These are phyloP conservation scores for Elongisporangium anandrum DNA, from an alignment of 352 stramenopile genomes.

Conservation along the genomic window DNA sequence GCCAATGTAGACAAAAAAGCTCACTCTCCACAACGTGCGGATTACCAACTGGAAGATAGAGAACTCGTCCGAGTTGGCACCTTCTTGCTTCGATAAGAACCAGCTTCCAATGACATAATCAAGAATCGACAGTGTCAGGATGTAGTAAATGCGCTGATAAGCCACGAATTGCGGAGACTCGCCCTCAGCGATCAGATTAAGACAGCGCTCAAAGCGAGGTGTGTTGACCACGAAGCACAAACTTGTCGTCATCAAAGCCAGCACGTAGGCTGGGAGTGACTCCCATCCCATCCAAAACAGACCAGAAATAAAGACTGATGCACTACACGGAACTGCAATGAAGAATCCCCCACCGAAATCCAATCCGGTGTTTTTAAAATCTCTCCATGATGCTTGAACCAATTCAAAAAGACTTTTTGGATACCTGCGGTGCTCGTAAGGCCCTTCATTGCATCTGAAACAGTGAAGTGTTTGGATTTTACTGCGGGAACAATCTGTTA, in stretches of 20 bases:
- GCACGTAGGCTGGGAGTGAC: slow-evolving; percentile 27
- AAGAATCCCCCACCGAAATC: slow-evolving; percentile 44
- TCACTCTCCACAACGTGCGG: neutral
- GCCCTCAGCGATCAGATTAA: slow-evolving; percentile 29
- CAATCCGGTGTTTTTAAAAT: slow-evolving; percentile 19
- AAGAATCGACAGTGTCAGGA: slow-evolving; percentile 33
- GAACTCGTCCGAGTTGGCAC: neutral
- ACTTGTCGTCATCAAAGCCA: slow-evolving; percentile 25
- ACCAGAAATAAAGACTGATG: slow-evolving; percentile 23
- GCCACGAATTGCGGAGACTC: slow-evolving; percentile 22
- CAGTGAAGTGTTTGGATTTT: neutral
- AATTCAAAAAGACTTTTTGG: slow-evolving; percentile 19
- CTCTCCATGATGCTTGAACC: slow-evolving; percentile 20
- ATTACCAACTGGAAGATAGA: slow-evolving; percentile 4
- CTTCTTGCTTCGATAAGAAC: neutral
- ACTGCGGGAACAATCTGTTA: neutral
- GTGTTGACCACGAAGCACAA: slow-evolving; percentile 48
- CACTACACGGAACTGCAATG: slow-evolving; percentile 30
- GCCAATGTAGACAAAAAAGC: neutral
- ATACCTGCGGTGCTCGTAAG: neutral
- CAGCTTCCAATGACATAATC: neutral
- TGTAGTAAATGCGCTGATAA: slow-evolving; percentile 43
- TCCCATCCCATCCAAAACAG: slow-evolving; percentile 27
- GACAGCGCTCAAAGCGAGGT: slow-evolving; percentile 24
- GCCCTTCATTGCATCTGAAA: neutral